These are phyloP conservation scores for Bipolaris cookei DNA, from an alignment of 2,329 filamentous ascomycete species.

Conservation along the genomic window DNA sequence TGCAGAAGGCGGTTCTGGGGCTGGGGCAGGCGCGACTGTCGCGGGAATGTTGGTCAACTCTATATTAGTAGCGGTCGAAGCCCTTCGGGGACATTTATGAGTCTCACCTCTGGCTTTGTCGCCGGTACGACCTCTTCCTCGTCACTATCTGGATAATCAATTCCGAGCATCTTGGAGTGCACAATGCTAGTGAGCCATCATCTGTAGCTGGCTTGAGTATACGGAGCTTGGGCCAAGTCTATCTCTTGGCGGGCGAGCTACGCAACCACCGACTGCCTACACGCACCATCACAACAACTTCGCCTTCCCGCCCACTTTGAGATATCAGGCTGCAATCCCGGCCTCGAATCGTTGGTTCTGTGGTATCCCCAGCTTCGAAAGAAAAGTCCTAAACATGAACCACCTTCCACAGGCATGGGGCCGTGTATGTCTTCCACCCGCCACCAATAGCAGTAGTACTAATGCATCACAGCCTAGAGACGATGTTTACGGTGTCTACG, in stretches of 20 bases:
- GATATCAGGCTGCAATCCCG: slow-evolving; percentile 4
- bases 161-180: slow-evolving; percentile 49
- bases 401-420: slow-evolving; percentile 71
- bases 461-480: slow-evolving; percentile 77
- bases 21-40: slow-evolving; percentile 21
- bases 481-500: slow-evolving; percentile 94
- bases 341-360: background rate
- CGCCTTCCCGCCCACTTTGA: slow-evolving; percentile 25
- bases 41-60: slow-evolving; percentile 36
- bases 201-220: slow-evolving; percentile 12
- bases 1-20: slow-evolving; percentile 14
- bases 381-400: slow-evolving; percentile 59
- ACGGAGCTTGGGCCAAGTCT: slow-evolving; percentile 40
- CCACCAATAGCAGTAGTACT: slow-evolving; percentile 26
- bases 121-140: slow-evolving; percentile 51
- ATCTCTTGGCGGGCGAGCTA: slow-evolving; percentile 25
- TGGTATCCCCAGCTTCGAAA: slow-evolving; percentile 4
- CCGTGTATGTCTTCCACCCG: slow-evolving; percentile 57
- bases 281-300: slow-evolving; percentile 28
- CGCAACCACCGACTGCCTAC: slow-evolving; percentile 42
- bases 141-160: slow-evolving; percentile 55
- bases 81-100: slow-evolving; percentile 31
- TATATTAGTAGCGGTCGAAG: slow-evolving; percentile 58
- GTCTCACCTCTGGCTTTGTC: slow-evolving; percentile 50
- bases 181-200: slow-evolving; percentile 8